A percentile compares a stretch with the other conserved stretches of the same genome.
These are phyloP conservation scores for Metarhizium guizhouense DNA, from an alignment of 2,329 filamentous ascomycete species.

Conservation along the genomic window DNA sequence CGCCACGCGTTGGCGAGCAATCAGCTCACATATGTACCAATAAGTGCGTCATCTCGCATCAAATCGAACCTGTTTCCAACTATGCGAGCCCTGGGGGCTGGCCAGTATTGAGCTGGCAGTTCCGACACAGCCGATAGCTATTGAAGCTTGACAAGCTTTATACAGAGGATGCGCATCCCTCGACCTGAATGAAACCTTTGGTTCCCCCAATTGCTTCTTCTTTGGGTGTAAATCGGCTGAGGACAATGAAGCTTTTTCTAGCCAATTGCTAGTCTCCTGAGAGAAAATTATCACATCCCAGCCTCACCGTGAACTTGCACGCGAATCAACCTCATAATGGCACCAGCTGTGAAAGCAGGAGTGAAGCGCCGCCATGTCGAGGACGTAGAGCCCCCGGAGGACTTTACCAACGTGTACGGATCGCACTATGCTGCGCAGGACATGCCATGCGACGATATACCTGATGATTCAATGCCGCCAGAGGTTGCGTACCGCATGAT, in stretches of 20 bases:
- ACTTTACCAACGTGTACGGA: conserved; percentile 76
- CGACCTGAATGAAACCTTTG: not conserved
- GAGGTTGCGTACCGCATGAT: conserved; percentile 94
- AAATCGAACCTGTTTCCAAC: not conserved
- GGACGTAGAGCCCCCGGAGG: conserved; percentile 28
- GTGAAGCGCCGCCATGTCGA: conserved; percentile 42
- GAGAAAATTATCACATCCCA: not conserved
- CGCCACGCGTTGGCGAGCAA: not conserved
- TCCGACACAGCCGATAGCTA: not conserved
- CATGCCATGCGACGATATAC: conserved; percentile 77
- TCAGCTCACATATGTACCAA: not conserved
- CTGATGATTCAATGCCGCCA: conserved; percentile 80
- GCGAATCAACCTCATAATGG: not conserved
- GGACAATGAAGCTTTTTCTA: not conserved
- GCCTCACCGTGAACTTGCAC: not conserved
- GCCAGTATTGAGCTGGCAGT: not conserved
- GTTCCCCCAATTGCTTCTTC: no score
- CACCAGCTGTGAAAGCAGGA: not conserved
- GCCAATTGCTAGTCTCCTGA: not conserved
- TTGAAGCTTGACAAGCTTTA: not conserved
- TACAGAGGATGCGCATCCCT: not conserved
- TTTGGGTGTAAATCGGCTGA: no score
- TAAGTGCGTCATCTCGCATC: not conserved
- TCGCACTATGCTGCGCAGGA: conserved; percentile 74
- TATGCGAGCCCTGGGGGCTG: not conserved